Conservation (phyloP, 805 yeast genomes). For the Pichia insulana region DNA sequence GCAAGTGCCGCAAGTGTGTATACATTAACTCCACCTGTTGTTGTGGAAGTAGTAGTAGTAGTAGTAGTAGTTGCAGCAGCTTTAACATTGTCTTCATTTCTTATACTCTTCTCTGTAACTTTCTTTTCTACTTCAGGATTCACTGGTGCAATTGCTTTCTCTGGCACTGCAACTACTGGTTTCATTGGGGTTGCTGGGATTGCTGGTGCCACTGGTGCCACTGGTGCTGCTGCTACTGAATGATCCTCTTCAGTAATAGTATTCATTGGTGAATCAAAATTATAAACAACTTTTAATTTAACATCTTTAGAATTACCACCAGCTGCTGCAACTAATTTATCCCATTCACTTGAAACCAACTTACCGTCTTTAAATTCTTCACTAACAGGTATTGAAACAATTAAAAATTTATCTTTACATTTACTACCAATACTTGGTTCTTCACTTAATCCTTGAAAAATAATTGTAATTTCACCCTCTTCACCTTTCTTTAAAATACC, state of each 20-base stretch:
- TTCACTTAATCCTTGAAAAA: conserved; percentile 72
- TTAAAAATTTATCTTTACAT: conserved; percentile 87
- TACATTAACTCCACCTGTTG: no score
- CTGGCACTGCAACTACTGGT: background rate
- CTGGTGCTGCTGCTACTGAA: conserved; percentile 4
- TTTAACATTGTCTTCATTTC: no score
- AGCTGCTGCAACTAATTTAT: conserved; percentile 55
- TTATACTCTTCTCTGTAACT: no score
- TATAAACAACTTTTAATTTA: conserved; percentile 27
- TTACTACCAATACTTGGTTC: conserved; percentile 68
- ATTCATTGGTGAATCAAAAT: conserved; percentile 22
- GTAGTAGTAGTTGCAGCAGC: no score
- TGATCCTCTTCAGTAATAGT: conserved; percentile 26
- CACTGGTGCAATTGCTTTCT: no score
- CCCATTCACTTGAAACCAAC: conserved; percentile 62
- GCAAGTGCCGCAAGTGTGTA: no score
- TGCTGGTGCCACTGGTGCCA: background rate
- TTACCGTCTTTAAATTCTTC: conserved; percentile 41
- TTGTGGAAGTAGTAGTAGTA: no score
- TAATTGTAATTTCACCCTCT: conserved; percentile 64
- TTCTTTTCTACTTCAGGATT: no score
- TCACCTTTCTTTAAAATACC: conserved; percentile 70
- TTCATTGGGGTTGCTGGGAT: no score
- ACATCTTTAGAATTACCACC: conserved; percentile 19
- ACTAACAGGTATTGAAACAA: conserved; percentile 76